phyloP scores from a whole-genome alignment of 2,329 filamentous ascomycete genomes.

The Fusarium circinatum region DNA sequence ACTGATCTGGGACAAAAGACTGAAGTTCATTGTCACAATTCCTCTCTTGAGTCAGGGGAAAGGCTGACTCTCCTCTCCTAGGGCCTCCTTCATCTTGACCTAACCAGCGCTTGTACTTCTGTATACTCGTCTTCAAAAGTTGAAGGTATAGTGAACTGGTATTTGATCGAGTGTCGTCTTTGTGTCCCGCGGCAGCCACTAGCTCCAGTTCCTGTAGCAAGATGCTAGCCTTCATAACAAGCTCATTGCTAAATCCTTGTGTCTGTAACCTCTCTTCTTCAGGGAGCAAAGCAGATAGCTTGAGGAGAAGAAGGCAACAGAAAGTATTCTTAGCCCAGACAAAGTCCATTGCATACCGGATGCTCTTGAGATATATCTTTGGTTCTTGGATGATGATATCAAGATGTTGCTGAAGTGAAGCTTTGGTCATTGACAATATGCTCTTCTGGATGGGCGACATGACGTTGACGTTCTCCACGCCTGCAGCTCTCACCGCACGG shows the following conservation, averaged over 20 bases:
- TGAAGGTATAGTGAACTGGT: constrained; percentile 7
- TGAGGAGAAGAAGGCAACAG: constrained; percentile 11
- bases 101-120: constrained; percentile 13
- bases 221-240: not conserved
- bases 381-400: constrained; percentile 16
- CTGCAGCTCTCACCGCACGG: constrained; percentile 4
- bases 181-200: not conserved
- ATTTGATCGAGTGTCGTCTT: constrained; percentile 6
- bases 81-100: not conserved
- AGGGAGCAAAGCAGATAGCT: not conserved
- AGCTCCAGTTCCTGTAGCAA: not conserved
- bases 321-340: constrained; percentile 20
- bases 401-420: constrained; percentile 2
- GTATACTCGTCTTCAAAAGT: constrained; percentile 7
- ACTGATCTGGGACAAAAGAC: constrained; percentile 13
- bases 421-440: constrained; percentile 8
- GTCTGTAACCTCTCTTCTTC: not conserved
- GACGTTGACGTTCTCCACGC: constrained; percentile 14
- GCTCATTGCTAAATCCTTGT: not conserved
- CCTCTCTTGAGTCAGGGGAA: not conserved
- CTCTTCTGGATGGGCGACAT: constrained; percentile 5
- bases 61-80: accelerated
- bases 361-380: constrained; percentile 9
- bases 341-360: constrained; percentile 20
- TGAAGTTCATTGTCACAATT: not conserved